These are phyloP conservation scores for Penicillium coprophilum DNA, from an alignment of 495 filamentous ascomycete genomes.

Conservation along the genomic window DNA sequence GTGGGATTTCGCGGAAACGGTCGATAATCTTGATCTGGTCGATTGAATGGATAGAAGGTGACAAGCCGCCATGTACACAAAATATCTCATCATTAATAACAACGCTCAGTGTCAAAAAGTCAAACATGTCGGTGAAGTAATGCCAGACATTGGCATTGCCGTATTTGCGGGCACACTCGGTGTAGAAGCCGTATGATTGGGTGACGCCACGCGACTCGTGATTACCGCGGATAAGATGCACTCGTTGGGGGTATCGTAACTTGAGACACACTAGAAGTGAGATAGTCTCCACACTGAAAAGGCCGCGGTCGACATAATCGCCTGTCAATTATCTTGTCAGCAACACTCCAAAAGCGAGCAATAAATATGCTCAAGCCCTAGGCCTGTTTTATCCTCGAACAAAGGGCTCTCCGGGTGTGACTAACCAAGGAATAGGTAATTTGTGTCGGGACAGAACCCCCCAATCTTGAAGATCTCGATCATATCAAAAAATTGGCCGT, in stretches of 20 bases:
- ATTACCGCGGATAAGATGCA: conserved; percentile 93
- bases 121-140: conserved; percentile 99
- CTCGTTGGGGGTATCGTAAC: conserved; percentile 85
- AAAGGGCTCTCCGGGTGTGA: background rate
- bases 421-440: conserved; percentile 94
- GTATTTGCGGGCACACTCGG: conserved; percentile 95
- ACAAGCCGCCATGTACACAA: conserved; percentile 94
- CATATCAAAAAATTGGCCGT: conserved; percentile 98
- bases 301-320: conserved; percentile 95
- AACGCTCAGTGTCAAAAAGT: conserved; percentile 92
- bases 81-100: conserved; percentile 99
- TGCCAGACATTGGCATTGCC: conserved; percentile 99
- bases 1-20: conserved; percentile 95
- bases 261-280: conserved; percentile 94
- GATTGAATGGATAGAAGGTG: conserved; percentile 94
- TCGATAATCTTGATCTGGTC: conserved; percentile 99
- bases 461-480: conserved; percentile 99
- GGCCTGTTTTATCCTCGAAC: background rate
- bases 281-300: conserved; percentile 97
- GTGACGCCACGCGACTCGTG: conserved; percentile 97
- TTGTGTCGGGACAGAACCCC: conserved; percentile 93
- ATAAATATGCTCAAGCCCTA: background rate
- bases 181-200: conserved; percentile 98
- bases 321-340: conserved; percentile 47
- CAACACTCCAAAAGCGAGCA: background rate